Evolutionary conservation across 169 alveolate species (phyloP), one percentile per base, ranked within the genome.

Genomic region (Plasmodium vivax): DNA sequence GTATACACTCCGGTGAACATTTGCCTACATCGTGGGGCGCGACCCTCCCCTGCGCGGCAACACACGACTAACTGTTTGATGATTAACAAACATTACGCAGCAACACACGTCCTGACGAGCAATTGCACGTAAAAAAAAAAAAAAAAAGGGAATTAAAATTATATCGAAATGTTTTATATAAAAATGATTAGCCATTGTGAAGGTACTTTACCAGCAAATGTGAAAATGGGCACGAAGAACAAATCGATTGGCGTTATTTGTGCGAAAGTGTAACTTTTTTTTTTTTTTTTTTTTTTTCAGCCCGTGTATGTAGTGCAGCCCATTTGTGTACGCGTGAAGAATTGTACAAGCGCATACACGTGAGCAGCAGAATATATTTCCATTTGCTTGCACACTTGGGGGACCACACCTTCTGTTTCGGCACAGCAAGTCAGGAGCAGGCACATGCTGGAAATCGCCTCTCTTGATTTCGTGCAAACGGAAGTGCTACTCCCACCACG

Each of bases 221-320:
- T 38, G 38, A 56, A 58, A 82, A 82, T 82, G 90, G 81, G 43
- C 80, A 82, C 71, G 56, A 82, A 58, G 81, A 82, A 82, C 34
- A 56, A 82, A 23, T 41, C 71, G 74, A 82, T 82, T 58, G 10
- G 72, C 38, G 34, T 5, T 58, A n/a, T 43, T 82, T 43, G 43
- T 19, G 71, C 30, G 43, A 82, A 82, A 56, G n/a, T 54, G 38
- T 51, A 82, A 82, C 16, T 23, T 82, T 54, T 56, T 54, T 82
- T 54, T 56, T 54, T 82, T 82, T 72, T 82, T 51, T 82, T 82
- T 82, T 51, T 19, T 58, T 47, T 30, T 56, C 19, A 68, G 32
- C 30, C 38, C 27, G 32, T 68, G 16, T 68, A 27, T 27, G 38
- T 19, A 68, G 77, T 68, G 38, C 77, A 68, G 27, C 16, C 6